Base-by-base conservation (phyloP, 2,329 filamentous ascomycete genomes). In the Mariannaea sp. region DNA sequence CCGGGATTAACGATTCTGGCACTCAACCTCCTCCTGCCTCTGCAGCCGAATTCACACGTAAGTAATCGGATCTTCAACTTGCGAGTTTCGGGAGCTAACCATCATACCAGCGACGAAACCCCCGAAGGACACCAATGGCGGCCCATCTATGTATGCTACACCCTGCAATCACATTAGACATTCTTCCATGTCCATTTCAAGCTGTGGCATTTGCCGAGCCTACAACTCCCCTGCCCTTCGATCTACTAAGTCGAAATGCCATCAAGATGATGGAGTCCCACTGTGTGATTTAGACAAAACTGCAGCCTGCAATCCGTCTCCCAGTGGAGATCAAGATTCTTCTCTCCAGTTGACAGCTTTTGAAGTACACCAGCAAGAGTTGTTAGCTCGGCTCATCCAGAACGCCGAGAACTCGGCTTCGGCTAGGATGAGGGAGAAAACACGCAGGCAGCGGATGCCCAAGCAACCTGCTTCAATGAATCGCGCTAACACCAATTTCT, bases 131-230 rank as follows among this genome's bases (percentile, higher is more conserved):
- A 56, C 45, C 10, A 40, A 56, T 30, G 65, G 68, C 24, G 69
- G 68, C 33, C 71, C 75, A 57, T 75, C 77, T 73, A 76, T 79
- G 79, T 82, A 82, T 73, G 79, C 59, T 62, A 53, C 55, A 53
- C 56, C 50, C 59, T 56, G 42, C 55, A 57, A 67, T 50, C 55
- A 56, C 51, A 39, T 49, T 43, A 56, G 56, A 10, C 43, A 55
- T 42, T 42, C 41, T 39, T 22, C 41, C 47, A 30, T 53, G 10
- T 32, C 49, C 36, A 53, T 38, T 51, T 54, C 43, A 52, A 55
- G 47, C 22, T 57, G 38, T 50, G 49, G 46, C 49, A 45, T 58
- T 42, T 56, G 45, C 57, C 35, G 38, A 22, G 40, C 46, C 29
- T 27, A 56, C 22, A 33, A 54, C 26, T 14, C 29, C 29, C 19